Conservation (phyloP, 2,329 filamentous ascomycete species). For the Sarocladiaceae sp. region DNA sequence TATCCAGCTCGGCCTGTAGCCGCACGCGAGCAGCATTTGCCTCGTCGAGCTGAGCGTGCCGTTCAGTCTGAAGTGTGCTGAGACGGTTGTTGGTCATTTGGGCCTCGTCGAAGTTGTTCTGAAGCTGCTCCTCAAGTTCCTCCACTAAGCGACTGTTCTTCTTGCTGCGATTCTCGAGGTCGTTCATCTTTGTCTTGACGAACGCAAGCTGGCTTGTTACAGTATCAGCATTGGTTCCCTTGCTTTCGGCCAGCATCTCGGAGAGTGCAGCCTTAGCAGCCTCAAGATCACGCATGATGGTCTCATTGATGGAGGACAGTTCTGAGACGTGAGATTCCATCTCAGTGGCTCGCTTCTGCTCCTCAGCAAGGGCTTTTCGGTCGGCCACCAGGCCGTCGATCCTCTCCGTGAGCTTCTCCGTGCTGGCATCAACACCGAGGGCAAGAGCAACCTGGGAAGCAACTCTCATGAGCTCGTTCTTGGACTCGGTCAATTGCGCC, state of each 20-base stretch:
- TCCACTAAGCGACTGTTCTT: slow-evolving; percentile 90
- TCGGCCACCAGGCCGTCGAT: slow-evolving; percentile 51
- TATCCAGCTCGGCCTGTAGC: slow-evolving; percentile 64
- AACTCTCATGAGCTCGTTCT: slow-evolving; percentile 58
- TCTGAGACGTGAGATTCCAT: slow-evolving; percentile 50
- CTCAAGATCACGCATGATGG: slow-evolving; percentile 56
- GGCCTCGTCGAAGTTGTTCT: slow-evolving; percentile 90
- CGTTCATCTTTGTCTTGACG: slow-evolving; percentile 59
- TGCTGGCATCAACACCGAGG: slow-evolving; percentile 55
- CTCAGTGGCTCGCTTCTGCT: slow-evolving; percentile 53
- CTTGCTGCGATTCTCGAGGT: slow-evolving; percentile 65
- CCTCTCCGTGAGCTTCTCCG: slow-evolving; percentile 60
- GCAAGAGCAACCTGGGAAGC: slow-evolving; percentile 57
- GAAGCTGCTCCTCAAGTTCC: slow-evolving; percentile 93
- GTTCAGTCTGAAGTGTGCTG: slow-evolving; percentile 72
- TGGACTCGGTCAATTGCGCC: slow-evolving; percentile 57
- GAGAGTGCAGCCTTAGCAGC: slow-evolving; percentile 48
- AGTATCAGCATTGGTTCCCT: slow-evolving; percentile 35
- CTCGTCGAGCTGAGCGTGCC: slow-evolving; percentile 70
- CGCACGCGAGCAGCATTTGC: slow-evolving; percentile 57
- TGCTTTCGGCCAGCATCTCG: slow-evolving; percentile 46
- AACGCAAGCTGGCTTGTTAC: slow-evolving; percentile 51
- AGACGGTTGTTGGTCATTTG: slow-evolving; percentile 79
- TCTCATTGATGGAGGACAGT: slow-evolving; percentile 51
- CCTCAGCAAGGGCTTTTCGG: slow-evolving; percentile 52